Conservation (phyloP, 768 basidiomycete genomes). For the Myochromella boudieri region DNA sequence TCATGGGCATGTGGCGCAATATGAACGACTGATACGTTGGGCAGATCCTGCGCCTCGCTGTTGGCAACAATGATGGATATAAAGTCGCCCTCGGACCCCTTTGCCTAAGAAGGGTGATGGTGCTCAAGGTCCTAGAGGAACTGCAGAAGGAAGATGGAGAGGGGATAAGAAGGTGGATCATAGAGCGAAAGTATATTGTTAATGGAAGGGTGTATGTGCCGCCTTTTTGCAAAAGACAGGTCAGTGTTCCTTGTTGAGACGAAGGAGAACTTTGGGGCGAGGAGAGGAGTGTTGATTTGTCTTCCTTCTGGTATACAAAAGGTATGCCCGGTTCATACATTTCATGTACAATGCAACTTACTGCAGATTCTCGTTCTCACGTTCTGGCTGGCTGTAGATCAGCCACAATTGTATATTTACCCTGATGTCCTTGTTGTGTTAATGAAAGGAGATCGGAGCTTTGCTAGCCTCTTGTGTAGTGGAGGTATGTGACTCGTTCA, state of each 20-base stretch:
- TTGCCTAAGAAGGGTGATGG: conserved; percentile 63
- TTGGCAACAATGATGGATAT: conserved; percentile 24
- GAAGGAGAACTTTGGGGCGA: conserved; percentile 45
- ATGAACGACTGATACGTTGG: conserved; percentile 67
- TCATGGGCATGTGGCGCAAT: conserved; percentile 53
- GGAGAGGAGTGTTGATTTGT: conserved; percentile 53
- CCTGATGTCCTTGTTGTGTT: conserved; percentile 61
- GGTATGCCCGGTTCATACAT: conserved; percentile 31
- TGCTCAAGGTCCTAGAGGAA: conserved; percentile 48
- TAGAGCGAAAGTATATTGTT: conserved; percentile 54
- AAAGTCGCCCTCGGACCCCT: conserved; percentile 53
- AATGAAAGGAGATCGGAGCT: conserved; percentile 52
- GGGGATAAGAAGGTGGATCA: conserved; percentile 30
- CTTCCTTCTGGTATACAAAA: conserved; percentile 72
- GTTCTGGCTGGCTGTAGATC: conserved; percentile 59
- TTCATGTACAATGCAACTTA: neutral
- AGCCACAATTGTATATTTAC: conserved; percentile 46
- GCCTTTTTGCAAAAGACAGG: conserved; percentile 63
- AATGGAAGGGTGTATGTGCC: conserved; percentile 66
- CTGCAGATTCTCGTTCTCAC: conserved; percentile 29
- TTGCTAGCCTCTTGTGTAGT: conserved; percentile 68
- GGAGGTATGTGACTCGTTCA: conserved; percentile 51
- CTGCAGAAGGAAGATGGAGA: conserved; percentile 32
- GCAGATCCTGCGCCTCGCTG: conserved; percentile 47
- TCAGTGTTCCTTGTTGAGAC: conserved; percentile 62